Evolutionary conservation across 768 basidiomycete genomes (phyloP).

Genomic region (Neoboletus brunneissimus): DNA sequence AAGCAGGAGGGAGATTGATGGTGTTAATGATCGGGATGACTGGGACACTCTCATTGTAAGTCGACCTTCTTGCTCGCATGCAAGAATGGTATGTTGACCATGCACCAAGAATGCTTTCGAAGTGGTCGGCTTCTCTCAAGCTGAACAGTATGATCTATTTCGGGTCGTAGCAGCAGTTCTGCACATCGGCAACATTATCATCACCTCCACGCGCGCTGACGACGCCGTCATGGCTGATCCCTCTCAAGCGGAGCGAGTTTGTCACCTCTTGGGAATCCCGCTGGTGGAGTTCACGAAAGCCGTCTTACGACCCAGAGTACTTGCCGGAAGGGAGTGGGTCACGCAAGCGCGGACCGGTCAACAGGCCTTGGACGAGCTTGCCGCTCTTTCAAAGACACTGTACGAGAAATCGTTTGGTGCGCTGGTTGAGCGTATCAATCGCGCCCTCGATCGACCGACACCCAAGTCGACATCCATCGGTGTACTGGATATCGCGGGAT

Average conservation of each 20-base stretch:
- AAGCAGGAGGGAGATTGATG: slow-evolving; percentile 89
- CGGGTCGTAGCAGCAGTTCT: slow-evolving; percentile 91
- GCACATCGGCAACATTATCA: slow-evolving; percentile 90
- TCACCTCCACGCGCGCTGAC: slow-evolving; percentile 75
- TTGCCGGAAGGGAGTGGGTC: slow-evolving; percentile 97
- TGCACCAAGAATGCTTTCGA: slow-evolving; percentile 68
- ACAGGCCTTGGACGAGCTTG: slow-evolving; percentile 91
- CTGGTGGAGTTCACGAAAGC: slow-evolving; percentile 86
- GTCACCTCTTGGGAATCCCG: slow-evolving; percentile 87
- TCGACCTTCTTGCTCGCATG: neutral
- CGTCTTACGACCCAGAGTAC: slow-evolving; percentile 82
- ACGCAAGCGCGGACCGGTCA: slow-evolving; percentile 87
- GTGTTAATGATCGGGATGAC: slow-evolving; percentile 88
- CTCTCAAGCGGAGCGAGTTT: slow-evolving; percentile 84
- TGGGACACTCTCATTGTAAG: slow-evolving; percentile 76
- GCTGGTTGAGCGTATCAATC: slow-evolving; percentile 93
- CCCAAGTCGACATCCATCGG: slow-evolving; percentile 94
- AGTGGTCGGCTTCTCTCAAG: slow-evolving; percentile 79
- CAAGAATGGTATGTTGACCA: slow-evolving; percentile 4
- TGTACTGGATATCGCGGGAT: slow-evolving; percentile 98
- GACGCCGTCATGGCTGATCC: slow-evolving; percentile 76
- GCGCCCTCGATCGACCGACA: slow-evolving; percentile 88
- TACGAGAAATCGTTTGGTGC: slow-evolving; percentile 97
- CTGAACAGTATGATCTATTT: slow-evolving; percentile 91
- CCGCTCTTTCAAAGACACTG: slow-evolving; percentile 87